phyloP scores from a whole-genome alignment of 1,139 yeast genomes.

The Suhomyces chickasaworum region DNA sequence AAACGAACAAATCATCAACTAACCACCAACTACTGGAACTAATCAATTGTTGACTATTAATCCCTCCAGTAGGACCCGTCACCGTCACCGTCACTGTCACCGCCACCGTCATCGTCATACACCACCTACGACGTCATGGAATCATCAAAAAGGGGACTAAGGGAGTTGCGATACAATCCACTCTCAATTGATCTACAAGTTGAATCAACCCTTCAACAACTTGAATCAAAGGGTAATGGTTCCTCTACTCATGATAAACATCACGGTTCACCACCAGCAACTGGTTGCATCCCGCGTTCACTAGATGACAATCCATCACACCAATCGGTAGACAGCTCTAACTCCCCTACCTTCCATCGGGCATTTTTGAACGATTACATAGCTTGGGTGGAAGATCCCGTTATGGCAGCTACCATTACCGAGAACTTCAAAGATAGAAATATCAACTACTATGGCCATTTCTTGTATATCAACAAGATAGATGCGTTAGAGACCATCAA shows the following conservation, averaged over 20 bases:
- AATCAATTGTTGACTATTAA: background rate
- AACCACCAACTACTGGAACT: background rate
- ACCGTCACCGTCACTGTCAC: background rate
- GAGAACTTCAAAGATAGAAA: background rate
- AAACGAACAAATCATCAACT: background rate
- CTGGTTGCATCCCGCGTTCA: too few species aligned
- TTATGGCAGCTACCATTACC: background rate
- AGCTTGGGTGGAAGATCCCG: background rate
- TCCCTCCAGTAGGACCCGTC: background rate
- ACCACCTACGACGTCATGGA: too few species aligned
- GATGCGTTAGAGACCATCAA: background rate
- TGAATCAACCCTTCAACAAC: conserved; percentile 3
- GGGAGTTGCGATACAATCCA: conserved; percentile 6
- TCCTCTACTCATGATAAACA: background rate
- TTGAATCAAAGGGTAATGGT: background rate
- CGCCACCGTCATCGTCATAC: background rate
- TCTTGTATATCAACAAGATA: background rate
- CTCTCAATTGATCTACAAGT: conserved; percentile 5
- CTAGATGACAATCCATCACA: too few species aligned
- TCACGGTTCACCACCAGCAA: too few species aligned
- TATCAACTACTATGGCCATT: background rate
- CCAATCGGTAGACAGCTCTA: too few species aligned
- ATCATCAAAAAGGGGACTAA: background rate
- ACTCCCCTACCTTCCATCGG: background rate
- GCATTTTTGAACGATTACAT: background rate